Evolutionary conservation across 257 asterid species (phyloP), one percentile per base, ranked within the genome.

Genomic region (Lycium barbarum): DNA sequence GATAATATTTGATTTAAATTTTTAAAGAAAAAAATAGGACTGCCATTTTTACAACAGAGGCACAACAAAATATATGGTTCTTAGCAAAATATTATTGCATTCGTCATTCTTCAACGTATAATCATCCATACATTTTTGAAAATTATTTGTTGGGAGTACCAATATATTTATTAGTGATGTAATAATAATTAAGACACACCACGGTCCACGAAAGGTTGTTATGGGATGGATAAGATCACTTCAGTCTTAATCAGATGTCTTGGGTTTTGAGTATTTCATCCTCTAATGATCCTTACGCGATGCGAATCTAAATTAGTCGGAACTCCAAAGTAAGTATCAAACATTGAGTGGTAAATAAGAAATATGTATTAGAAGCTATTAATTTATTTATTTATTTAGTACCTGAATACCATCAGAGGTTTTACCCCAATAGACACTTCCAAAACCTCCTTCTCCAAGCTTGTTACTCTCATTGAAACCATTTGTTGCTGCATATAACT

Each of bases 371-470:
- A 40, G 6, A 40, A 6, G 10, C 2, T 26, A 33, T 6, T 33
- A 17, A 3, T 49, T 5, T 43, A 33, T 6, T 3, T 58, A 17
- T 62, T 14, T 17, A 22, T 17, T 36, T 6, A 35, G 68, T 90
- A 94, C 98, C 93, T 93, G 97, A 84, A 93, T 97, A 15, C 97
- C 97, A 76, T 94, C 98, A 0, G 97, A 87, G 26, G 97, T 93
- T 85, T 93, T 92, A 26, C 98, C 98, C 98, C 98, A 92, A 55
- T 93, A 93, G 2, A 94, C 98, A 84, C 98, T 94, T 53, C 98
- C 98, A 73, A 94, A 94, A 0, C 98, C 98, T 15, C 98, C 98
- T 89, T 94, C 97, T 0, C 98, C 98, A 47, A 94, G 96, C 88
- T 92, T 94, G 90, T 88, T 89, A 58, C 91, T 94, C 58, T 93